A percentile compares a stretch with the other conserved stretches of the same genome.
phyloP scores from a whole-genome alignment of 2,329 filamentous ascomycete species.

The Zymoseptoria tritici region DNA sequence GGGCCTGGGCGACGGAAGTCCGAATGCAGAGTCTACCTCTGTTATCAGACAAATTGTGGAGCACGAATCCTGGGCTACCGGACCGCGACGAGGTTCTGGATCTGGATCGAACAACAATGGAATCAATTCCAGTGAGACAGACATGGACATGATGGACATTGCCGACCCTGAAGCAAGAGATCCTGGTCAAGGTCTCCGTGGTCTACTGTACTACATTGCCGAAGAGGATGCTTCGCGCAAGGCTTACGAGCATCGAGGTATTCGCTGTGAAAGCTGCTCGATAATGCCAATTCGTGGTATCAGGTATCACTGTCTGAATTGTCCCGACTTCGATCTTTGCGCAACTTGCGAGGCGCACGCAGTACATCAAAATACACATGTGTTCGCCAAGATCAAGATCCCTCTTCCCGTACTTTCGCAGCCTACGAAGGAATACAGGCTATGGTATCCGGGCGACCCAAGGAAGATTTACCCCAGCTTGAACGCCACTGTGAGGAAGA shows the following conservation, averaged over 20 bases:
- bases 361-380: constrained; percentile 76
- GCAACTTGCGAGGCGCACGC: constrained; percentile 68
- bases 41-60: constrained; percentile 2
- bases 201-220: constrained; percentile 78
- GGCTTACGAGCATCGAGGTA: constrained; percentile 85
- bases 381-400: constrained; percentile 93
- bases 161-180: constrained; percentile 12
- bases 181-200: constrained; percentile 27
- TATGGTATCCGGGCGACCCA: constrained; percentile 85
- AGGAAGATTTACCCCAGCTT: constrained; percentile 61
- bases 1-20: neutral
- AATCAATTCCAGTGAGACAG: constrained; percentile 19
- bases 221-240: constrained; percentile 85
- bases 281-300: constrained; percentile 84
- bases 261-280: constrained; percentile 84
- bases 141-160: constrained; percentile 9
- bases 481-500: constrained; percentile 59
- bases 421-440: constrained; percentile 68
- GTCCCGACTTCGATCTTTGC: constrained; percentile 91
- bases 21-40: constrained; percentile 2
- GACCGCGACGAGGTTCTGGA: constrained; percentile 1
- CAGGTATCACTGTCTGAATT: constrained; percentile 79
- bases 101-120: constrained; percentile 8
- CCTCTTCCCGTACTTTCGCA: constrained; percentile 76
- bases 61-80: neutral